These are phyloP conservation scores for Obba rivulosa DNA, from an alignment of 768 basidiomycete species.

Conservation along the genomic window DNA sequence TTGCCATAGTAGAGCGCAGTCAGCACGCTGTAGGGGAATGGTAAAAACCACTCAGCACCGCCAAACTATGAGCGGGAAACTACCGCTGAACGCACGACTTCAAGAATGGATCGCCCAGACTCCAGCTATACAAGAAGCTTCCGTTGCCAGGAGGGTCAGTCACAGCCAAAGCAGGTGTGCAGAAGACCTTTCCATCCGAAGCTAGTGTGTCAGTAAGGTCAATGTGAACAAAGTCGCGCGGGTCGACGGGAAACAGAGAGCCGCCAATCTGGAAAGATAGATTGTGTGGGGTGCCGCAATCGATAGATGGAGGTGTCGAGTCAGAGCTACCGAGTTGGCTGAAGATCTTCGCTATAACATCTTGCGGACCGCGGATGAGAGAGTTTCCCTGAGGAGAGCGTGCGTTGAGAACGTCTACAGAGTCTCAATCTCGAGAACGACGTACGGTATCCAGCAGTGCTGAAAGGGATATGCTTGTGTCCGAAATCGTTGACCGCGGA, in stretches of 20 bases:
- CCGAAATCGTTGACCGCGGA: constrained; percentile 47
- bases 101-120: constrained; percentile 69
- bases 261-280: constrained; percentile 68
- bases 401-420: background rate
- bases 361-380: constrained; percentile 67
- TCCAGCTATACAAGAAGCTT: constrained; percentile 72
- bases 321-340: constrained; percentile 31
- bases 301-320: constrained; percentile 28
- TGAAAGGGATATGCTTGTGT: constrained; percentile 47
- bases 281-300: constrained; percentile 56
- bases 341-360: constrained; percentile 50
- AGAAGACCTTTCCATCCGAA: constrained; percentile 33
- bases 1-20: constrained; percentile 72
- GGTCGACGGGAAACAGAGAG: constrained; percentile 65
- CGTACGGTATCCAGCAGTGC: constrained; percentile 70
- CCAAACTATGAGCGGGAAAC: background rate
- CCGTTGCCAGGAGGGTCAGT: constrained; percentile 57
- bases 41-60: background rate
- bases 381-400: constrained; percentile 58
- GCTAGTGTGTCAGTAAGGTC: constrained; percentile 5
- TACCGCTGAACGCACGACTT: constrained; percentile 49
- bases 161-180: constrained; percentile 47
- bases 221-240: constrained; percentile 60
- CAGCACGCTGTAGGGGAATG: constrained; percentile 41
- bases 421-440: constrained; percentile 4